Conservation (phyloP, 2,329 filamentous ascomycete genomes). For the Beauveria brongniartii region DNA sequence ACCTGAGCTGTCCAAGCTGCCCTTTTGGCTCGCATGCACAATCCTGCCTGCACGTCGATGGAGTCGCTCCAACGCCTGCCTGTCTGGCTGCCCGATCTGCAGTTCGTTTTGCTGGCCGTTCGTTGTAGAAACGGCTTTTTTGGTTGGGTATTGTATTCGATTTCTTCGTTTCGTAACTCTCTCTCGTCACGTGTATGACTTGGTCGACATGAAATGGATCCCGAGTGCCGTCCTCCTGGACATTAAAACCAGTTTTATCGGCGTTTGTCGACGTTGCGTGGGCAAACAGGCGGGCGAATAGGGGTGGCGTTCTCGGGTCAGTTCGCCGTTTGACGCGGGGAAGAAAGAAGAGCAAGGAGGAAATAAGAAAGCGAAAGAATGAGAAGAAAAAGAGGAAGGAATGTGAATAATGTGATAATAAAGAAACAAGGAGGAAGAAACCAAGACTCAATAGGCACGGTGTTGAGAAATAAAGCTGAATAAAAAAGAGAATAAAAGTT, state of each 20-base stretch:
- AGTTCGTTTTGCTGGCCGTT: background rate
- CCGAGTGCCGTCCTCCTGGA: background rate
- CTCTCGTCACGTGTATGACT: background rate
- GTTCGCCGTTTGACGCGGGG: background rate
- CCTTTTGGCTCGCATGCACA: background rate
- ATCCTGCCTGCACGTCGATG: background rate
- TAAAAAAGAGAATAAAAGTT: background rate
- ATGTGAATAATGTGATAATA: background rate
- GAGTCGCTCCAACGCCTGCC: background rate
- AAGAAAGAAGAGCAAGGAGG: background rate
- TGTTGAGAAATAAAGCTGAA: background rate
- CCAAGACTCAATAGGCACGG: background rate
- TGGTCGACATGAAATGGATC: background rate
- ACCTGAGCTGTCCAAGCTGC: background rate
- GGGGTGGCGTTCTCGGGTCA: background rate
- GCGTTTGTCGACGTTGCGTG: background rate
- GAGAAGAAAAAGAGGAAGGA: background rate
- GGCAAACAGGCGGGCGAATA: background rate
- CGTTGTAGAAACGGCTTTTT: background rate
- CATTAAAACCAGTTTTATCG: conserved; percentile 7
- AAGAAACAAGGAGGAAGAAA: background rate
- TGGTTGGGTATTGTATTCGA: background rate
- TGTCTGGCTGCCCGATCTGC: background rate
- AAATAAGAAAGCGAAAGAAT: background rate
- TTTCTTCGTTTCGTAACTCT: background rate